Percentiles rank a stretch among this genome's conserved stretches.
These are phyloP conservation scores for Termitomyces sp. DNA, from an alignment of 768 basidiomycete species.

Conservation along the genomic window DNA sequence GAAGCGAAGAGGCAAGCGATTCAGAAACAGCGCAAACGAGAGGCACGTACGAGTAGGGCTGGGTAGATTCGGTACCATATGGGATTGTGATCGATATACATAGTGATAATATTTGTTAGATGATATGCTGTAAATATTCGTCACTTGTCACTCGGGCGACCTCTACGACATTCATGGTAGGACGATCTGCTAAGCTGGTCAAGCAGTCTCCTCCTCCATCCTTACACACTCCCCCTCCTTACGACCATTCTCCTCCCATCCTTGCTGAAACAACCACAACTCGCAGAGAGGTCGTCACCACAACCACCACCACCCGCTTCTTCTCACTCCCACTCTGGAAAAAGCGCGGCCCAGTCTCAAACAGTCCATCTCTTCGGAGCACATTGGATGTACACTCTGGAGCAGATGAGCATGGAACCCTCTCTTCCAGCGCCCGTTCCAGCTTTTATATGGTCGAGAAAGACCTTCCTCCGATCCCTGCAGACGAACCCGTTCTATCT, in stretches of 20 bases:
- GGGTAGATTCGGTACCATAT: slow-evolving; percentile 2
- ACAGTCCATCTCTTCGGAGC: slow-evolving; percentile 25
- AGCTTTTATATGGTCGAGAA: slow-evolving; percentile 35
- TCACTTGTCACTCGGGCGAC: neutral
- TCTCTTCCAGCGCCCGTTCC: slow-evolving; percentile 16
- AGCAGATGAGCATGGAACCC: slow-evolving; percentile 21
- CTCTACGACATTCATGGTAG: slow-evolving; percentile 23
- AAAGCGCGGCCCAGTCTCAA: slow-evolving; percentile 40
- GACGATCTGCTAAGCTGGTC: slow-evolving; percentile 14
- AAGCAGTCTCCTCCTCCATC: slow-evolving; percentile 8
- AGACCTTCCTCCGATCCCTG: slow-evolving; percentile 48
- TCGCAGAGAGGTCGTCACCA: slow-evolving; percentile 41
- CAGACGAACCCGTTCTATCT: slow-evolving; percentile 17
- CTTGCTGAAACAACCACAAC: slow-evolving; percentile 47
- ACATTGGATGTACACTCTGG: slow-evolving; percentile 14
- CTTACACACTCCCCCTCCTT: slow-evolving; percentile 25
- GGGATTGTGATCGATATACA: neutral
- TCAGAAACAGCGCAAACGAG: slow-evolving; percentile 47
- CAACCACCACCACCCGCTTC: slow-evolving; percentile 55
- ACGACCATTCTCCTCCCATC: slow-evolving; percentile 32
- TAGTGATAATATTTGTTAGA: too few species aligned
- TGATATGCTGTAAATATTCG: neutral
- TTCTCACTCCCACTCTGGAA: slow-evolving; percentile 67
- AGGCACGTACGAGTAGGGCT: slow-evolving; percentile 4
- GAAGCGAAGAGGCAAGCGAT: slow-evolving; percentile 56